A percentile compares a stretch with the other conserved stretches of the same genome.
These are phyloP conservation scores for Pelargonium cotyledonis DNA, from an alignment of 441 rosid species.

Conservation along the genomic window DNA sequence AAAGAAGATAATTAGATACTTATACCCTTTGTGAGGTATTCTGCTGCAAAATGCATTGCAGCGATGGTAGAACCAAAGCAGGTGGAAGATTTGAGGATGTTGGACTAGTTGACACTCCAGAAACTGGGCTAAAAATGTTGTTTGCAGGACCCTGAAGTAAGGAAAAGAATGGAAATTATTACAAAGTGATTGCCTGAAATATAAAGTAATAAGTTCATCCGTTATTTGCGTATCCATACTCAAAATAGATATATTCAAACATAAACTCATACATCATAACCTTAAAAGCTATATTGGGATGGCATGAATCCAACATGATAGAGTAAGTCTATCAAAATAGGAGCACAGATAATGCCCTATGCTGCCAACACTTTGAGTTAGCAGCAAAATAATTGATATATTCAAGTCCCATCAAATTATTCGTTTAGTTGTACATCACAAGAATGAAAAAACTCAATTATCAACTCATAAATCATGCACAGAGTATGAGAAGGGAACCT, in stretches of 20 bases:
- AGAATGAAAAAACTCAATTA: too few relatives aligned
- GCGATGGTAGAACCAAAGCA: conserved; percentile 56
- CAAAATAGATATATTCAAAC: not conserved
- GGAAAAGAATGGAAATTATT: conserved; percentile 30
- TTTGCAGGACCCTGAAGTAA: conserved; percentile 58
- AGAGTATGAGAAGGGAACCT: too few relatives aligned
- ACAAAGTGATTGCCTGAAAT: conserved; percentile 37
- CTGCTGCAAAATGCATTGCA: conserved; percentile 82
- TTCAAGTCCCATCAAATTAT: too few relatives aligned
- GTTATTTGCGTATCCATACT: not conserved
- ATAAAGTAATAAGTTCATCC: conserved; percentile 32
- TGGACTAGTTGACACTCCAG: conserved; percentile 46
- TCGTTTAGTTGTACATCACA: too few relatives aligned
- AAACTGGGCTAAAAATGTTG: conserved; percentile 40
- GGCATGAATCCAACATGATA: too few relatives aligned
- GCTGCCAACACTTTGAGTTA: too few relatives aligned
- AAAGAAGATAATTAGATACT: conserved; percentile 11
- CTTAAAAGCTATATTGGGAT: too few relatives aligned
- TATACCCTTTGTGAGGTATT: conserved; percentile 69
- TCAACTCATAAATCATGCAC: too few relatives aligned
- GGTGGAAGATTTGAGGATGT: conserved; percentile 38
- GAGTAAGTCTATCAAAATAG: too few relatives aligned
- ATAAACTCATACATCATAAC: too few relatives aligned
- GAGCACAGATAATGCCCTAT: too few relatives aligned
- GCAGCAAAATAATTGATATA: too few relatives aligned